Evolutionary conservation across 1,139 yeast genomes (phyloP).

Genomic region (Blastobotrys capitulatus): DNA sequence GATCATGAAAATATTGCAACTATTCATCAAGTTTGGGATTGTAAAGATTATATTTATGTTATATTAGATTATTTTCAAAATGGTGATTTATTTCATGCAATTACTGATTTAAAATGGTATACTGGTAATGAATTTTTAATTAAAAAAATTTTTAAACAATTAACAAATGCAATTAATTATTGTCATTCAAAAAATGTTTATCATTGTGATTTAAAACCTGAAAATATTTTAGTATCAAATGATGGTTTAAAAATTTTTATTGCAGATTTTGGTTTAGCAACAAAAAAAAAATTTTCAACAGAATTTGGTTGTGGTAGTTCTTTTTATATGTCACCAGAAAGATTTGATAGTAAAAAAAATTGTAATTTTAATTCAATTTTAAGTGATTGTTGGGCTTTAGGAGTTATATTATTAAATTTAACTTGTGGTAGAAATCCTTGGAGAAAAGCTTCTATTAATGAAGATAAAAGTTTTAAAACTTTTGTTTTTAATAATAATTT

Average conservation of each 20-base stretch:
- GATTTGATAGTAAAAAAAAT: slow-evolving; percentile 36
- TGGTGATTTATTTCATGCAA: slow-evolving; percentile 77
- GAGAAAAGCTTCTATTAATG: slow-evolving; percentile 66
- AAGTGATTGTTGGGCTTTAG: slow-evolving; percentile 88
- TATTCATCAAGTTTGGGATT: slow-evolving; percentile 61
- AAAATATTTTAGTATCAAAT: slow-evolving; percentile 67
- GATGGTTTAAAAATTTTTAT: slow-evolving; percentile 55
- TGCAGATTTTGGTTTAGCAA: slow-evolving; percentile 85
- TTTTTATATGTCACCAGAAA: slow-evolving; percentile 92
- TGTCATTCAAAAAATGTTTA: slow-evolving; percentile 64
- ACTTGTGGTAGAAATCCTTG: slow-evolving; percentile 88
- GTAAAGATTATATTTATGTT: slow-evolving; percentile 44
- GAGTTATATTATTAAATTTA: slow-evolving; percentile 72
- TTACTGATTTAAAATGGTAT: slow-evolving; percentile 62
- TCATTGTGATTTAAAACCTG: slow-evolving; percentile 92
- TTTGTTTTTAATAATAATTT: slow-evolving; percentile 46
- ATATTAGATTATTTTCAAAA: slow-evolving; percentile 80
- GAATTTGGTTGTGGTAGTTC: slow-evolving; percentile 82
- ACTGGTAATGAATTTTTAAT: slow-evolving; percentile 49
- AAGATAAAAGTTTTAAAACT: slow-evolving; percentile 52
- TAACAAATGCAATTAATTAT: slow-evolving; percentile 64
- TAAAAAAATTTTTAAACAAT: slow-evolving; percentile 68
- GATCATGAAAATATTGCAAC: slow-evolving; percentile 70
- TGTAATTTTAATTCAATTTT: slow-evolving; percentile 45
- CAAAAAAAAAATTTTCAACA: slow-evolving; percentile 51